Base-by-base conservation (phyloP, 225 moss, liverwort and hornwort genomes). In the Physcomitrellopsis africana region DNA sequence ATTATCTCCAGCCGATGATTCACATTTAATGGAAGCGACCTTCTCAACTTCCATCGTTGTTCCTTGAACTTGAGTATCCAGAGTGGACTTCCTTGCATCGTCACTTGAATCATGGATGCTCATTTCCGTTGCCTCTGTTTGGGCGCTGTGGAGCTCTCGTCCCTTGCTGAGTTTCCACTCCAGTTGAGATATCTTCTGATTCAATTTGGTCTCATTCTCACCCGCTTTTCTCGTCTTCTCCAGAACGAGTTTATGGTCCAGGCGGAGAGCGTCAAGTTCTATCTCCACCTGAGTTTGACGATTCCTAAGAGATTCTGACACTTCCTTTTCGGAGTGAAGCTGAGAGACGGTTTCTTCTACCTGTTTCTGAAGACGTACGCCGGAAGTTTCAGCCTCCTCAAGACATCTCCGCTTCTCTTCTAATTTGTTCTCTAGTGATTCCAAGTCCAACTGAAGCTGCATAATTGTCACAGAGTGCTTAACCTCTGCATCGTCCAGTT, bases 381-480 rank as follows among this genome's bases (percentile, higher is more conserved):
- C 65, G 48, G 72, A 86, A 37, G 75, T 56, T 77, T 89, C 83
- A 65, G 81, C 72, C 68, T 75, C 85, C 46, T 80, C 68, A 0
- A 87, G 84, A 66, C 82, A 79, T 69, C 75, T 73, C 57, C 78
- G 91, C 60, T 92, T 86, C 69, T 89, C 87, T 74, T 84, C 87
- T 58, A 93, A 73, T 61, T 71, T 74, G 42, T 73, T 78, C 76
- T 92, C 90, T 18, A 77, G 73, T 10, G 90, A 81, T 72, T 96
- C 96, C 67, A 96, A 81, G 73, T 90, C 84, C 29, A 93, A 84
- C 79, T 90, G 96, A 68, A 96, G 84, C 67, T 89, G 89, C 83
- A 86, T 86, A 9, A 96, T 86, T 60, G 84, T 86, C 65, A 87
- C 87, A 58, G 90, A 87, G 69, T 90, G 87, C 68, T 87, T 82